phyloP scores from a whole-genome alignment of 2,329 filamentous ascomycete genomes.

The Xylariaceae sp. region DNA sequence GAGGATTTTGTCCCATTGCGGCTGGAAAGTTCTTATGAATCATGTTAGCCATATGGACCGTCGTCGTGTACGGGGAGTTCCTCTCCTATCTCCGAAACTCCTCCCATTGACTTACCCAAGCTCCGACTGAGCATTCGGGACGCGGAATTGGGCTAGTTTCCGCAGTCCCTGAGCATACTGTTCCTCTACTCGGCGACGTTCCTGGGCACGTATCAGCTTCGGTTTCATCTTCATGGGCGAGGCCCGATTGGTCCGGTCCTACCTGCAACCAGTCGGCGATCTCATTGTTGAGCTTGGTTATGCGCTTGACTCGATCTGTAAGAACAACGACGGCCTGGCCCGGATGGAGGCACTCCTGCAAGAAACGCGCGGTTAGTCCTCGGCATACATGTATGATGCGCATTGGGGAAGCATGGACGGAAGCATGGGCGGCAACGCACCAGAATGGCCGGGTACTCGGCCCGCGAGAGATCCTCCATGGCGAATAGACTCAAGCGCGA shows the following conservation, averaged over 20 bases:
- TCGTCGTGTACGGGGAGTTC: neutral
- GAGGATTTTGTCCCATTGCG: constrained; percentile 84
- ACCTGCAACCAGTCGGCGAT: constrained; percentile 98
- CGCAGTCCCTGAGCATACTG: constrained; percentile 76
- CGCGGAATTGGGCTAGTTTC: constrained; percentile 70
- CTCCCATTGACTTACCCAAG: constrained; percentile 63
- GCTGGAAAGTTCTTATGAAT: constrained; percentile 69
- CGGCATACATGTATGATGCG: neutral
- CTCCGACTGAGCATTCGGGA: constrained; percentile 71
- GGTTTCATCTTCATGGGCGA: neutral
- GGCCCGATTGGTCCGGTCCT: constrained; percentile 31
- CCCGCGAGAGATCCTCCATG: constrained; percentile 74
- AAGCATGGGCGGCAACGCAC: constrained; percentile 49
- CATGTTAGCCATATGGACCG: constrained; percentile 16
- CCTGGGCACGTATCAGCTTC: constrained; percentile 47
- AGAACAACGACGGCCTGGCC: constrained; percentile 74
- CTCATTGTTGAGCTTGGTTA: constrained; percentile 78
- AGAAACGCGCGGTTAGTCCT: constrained; percentile 13
- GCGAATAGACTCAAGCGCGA: constrained; percentile 27
- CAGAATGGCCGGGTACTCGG: constrained; percentile 92
- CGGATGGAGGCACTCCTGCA: constrained; percentile 73
- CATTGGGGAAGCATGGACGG: neutral
- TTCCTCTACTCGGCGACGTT: constrained; percentile 88
- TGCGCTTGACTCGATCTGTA: constrained; percentile 81
- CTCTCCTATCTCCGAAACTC: neutral